phyloP scores from a whole-genome alignment of 176 grass and related monocot species.

The Otatea glauca region DNA sequence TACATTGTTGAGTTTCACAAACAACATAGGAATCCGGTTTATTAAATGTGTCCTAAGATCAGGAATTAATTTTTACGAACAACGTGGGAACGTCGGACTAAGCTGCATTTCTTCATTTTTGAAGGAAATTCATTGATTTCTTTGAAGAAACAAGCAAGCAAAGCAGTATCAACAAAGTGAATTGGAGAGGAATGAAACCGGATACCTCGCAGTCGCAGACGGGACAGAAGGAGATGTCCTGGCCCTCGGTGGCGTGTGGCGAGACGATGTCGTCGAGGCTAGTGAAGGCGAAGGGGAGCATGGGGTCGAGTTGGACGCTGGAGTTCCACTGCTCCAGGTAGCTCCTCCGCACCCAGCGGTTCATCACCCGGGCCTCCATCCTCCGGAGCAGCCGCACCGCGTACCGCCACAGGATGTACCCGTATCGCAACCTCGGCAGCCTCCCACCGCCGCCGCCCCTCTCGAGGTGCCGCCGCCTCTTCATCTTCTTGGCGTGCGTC shows the following conservation, averaged over 20 bases:
- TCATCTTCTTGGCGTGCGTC: constrained; percentile 63
- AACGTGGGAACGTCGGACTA: background rate
- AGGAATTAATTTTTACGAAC: background rate
- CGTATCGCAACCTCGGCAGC: constrained; percentile 79
- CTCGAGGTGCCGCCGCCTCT: constrained; percentile 45
- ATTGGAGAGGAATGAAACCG: background rate
- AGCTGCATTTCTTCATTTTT: background rate
- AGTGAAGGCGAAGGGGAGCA: constrained; percentile 85
- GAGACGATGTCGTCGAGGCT: constrained; percentile 71
- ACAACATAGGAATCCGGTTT: background rate
- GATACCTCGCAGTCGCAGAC: constrained; percentile 93
- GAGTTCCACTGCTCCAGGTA: constrained; percentile 84
- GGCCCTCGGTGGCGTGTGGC: constrained; percentile 51
- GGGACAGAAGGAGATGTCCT: constrained; percentile 83
- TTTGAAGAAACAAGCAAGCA: background rate
- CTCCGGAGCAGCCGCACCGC: constrained; percentile 54
- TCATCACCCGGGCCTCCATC: constrained; percentile 64
- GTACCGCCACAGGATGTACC: constrained; percentile 73
- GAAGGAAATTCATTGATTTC: background rate
- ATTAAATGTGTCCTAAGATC: background rate
- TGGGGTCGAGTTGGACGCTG: constrained; percentile 76
- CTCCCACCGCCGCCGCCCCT: constrained; percentile 7
- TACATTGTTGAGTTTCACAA: background rate
- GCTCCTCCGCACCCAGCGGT: constrained; percentile 75
- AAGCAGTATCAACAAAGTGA: background rate